Evolutionary conservation across 139 green algal genomes (phyloP).

Genomic region (Tetradesmus lagerheimii): DNA sequence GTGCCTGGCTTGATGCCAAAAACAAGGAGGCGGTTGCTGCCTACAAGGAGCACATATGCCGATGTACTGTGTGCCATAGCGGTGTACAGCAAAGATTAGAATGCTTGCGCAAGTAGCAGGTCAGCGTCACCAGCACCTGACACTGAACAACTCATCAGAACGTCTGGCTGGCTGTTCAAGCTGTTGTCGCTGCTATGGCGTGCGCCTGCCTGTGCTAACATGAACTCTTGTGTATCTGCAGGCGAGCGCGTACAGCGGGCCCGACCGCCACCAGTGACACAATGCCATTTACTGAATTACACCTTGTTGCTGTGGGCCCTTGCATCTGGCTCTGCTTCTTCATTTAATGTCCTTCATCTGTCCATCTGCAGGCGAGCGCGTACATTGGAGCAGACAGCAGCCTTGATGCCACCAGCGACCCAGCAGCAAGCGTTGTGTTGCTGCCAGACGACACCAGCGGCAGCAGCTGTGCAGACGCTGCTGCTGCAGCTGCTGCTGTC

Average conservation of each 20-base stretch:
- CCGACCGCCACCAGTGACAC: neutral
- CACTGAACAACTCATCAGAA: too few species aligned
- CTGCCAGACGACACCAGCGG: slow-evolving; percentile 2
- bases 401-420: slow-evolving; percentile 3
- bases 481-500: neutral
- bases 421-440: slow-evolving; percentile 3
- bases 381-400: slow-evolving; percentile 45
- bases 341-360: too few species aligned
- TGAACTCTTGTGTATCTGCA: too few species aligned
- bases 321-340: too few species aligned
- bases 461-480: neutral
- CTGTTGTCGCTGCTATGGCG: neutral
- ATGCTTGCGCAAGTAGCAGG: too few species aligned
- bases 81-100: too few species aligned
- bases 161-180: neutral
- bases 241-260: neutral
- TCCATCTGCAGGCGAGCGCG: neutral
- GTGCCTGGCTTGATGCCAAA: too few species aligned
- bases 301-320: too few species aligned
- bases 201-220: too few species aligned
- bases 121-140: too few species aligned
- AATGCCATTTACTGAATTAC: neutral
- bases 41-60: slow-evolving; percentile 77
- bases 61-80: too few species aligned
- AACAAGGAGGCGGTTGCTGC: slow-evolving; percentile 67